Evolutionary conservation across 495 filamentous ascomycete species (phyloP).

Genomic region (Collariella sp.): DNA sequence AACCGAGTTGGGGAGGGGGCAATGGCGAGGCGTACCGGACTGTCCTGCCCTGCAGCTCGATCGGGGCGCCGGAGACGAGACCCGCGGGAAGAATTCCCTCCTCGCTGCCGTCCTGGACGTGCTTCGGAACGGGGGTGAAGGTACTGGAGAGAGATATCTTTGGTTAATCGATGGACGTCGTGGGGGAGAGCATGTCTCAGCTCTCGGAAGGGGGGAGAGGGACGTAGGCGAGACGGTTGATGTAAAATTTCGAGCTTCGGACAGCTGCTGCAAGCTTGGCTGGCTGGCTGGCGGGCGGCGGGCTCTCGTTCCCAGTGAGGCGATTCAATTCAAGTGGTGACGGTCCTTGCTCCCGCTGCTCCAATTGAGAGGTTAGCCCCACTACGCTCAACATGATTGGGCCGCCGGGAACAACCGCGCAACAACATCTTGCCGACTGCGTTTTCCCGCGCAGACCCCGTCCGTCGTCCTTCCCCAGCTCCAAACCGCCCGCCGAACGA

Average conservation of each 20-base stretch:
- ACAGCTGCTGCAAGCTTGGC: neutral
- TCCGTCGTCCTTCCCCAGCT: conserved; percentile 18
- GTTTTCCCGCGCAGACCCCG: conserved; percentile 20
- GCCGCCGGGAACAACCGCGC: conserved; percentile 23
- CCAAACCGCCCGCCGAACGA: conserved; percentile 18
- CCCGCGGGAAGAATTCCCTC: conserved; percentile 69
- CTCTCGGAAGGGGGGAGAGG: neutral
- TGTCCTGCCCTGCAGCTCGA: conserved; percentile 85
- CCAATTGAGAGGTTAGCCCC: conserved; percentile 10
- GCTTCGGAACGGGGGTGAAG: conserved; percentile 83
- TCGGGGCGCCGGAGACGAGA: conserved; percentile 82
- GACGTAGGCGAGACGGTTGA: no score
- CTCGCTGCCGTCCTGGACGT: conserved; percentile 85
- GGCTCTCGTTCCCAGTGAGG: neutral
- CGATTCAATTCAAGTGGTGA: conserved; percentile 10
- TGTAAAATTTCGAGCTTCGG: neutral
- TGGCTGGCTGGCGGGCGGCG: neutral
- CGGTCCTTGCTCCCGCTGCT: conserved; percentile 1
- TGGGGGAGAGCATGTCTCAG: no score
- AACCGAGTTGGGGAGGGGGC: neutral
- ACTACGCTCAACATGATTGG: conserved; percentile 20
- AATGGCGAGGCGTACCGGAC: conserved; percentile 59
- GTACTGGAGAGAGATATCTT: conserved; percentile 40
- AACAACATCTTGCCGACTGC: conserved; percentile 27
- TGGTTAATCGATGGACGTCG: neutral